Conservation (phyloP, 2,329 filamentous ascomycete species). For the Coniochaeta sp. region DNA sequence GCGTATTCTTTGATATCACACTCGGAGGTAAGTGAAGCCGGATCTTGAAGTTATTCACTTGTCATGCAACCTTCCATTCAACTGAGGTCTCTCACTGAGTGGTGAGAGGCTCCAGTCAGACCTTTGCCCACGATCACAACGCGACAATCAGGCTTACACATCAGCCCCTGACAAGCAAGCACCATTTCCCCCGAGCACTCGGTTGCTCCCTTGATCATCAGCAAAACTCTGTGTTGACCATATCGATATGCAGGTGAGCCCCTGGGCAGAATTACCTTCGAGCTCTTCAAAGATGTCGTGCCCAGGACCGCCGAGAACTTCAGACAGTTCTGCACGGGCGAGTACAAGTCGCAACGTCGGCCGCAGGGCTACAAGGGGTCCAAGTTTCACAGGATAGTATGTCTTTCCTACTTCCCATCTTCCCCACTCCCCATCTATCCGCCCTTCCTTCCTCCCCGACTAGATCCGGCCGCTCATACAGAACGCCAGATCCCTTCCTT, state of each 20-base stretch:
- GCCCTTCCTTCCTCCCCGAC: no score
- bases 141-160: background rate
- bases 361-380: slow-evolving; percentile 91
- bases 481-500: slow-evolving; percentile 74
- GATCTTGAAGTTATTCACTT: background rate
- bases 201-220: background rate
- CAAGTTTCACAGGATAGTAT: slow-evolving; percentile 88
- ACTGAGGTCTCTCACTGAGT: slow-evolving; percentile 1
- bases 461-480: background rate
- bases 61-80: slow-evolving; percentile 4
- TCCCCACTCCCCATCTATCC: slow-evolving; percentile 2
- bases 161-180: background rate
- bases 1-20: slow-evolving; percentile 36
- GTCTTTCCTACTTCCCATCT: slow-evolving; percentile 22
- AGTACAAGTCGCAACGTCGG: slow-evolving; percentile 72
- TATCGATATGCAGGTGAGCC: slow-evolving; percentile 58
- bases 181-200: background rate
- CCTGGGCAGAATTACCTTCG: slow-evolving; percentile 80
- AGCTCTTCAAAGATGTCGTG: slow-evolving; percentile 78
- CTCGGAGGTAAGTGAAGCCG: slow-evolving; percentile 55
- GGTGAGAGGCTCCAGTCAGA: background rate
- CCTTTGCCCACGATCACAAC: background rate
- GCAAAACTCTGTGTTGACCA: background rate
- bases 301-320: slow-evolving; percentile 95
- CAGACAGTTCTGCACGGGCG: slow-evolving; percentile 92